Conservation (phyloP, 768 basidiomycete genomes). For the Nidularia pulvinata region DNA sequence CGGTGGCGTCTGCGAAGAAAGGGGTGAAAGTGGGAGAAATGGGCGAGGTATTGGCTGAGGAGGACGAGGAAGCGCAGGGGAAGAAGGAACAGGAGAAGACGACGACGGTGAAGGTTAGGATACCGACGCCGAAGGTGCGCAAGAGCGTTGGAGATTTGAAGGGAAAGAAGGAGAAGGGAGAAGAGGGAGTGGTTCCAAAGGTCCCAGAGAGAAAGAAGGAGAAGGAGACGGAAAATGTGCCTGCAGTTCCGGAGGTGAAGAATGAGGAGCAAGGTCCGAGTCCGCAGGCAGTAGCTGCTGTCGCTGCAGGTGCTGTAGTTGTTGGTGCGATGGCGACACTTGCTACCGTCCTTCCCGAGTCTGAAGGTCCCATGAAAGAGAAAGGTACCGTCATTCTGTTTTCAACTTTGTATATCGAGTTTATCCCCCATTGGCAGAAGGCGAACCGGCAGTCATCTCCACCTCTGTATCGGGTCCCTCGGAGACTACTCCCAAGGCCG, state of each 20-base stretch:
- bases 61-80: constrained; percentile 39
- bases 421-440: not conserved
- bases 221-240: too few relatives aligned
- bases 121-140: constrained; percentile 11
- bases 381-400: too few relatives aligned
- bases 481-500: constrained; percentile 3
- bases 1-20: too few relatives aligned
- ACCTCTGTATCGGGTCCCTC: constrained; percentile 4
- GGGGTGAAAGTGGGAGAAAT: constrained; percentile 68
- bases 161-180: constrained; percentile 5
- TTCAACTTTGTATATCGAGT: too few relatives aligned
- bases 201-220: too few relatives aligned
- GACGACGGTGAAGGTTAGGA: constrained; percentile 16
- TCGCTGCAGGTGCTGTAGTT: constrained; percentile 12
- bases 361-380: too few relatives aligned
- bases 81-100: too few relatives aligned
- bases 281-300: constrained; percentile 8
- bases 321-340: constrained; percentile 15
- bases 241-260: too few relatives aligned
- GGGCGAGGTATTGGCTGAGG: constrained; percentile 68
- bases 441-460: not conserved
- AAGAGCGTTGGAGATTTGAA: not conserved
- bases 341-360: constrained; percentile 10
- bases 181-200: too few relatives aligned
- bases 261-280: too few relatives aligned